These are phyloP conservation scores for Actinidia arguta DNA, from an alignment of 179 eudicot genomes.

Conservation along the genomic window DNA sequence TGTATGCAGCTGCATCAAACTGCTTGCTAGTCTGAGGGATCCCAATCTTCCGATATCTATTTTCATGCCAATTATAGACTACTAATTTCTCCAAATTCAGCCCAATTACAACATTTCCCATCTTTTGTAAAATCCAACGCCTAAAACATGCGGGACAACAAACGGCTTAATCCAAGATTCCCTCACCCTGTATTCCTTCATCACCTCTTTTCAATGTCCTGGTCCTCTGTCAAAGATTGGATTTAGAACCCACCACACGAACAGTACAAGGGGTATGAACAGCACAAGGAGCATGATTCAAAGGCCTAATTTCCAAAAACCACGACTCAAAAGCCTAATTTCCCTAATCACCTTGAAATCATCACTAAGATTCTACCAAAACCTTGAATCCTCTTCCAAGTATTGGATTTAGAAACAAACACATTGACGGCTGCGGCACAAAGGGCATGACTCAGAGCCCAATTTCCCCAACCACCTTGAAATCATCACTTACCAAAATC, in stretches of 20 bases:
- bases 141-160: neutral
- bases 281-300: neutral
- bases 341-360: neutral
- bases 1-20: neutral
- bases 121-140: neutral
- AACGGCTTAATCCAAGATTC: constrained; percentile 9
- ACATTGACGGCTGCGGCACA: neutral
- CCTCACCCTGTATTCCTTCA: neutral
- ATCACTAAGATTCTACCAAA: too few relatives aligned
- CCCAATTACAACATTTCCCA: neutral
- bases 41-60: neutral
- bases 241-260: neutral
- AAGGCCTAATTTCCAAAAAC: too few relatives aligned
- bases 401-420: neutral
- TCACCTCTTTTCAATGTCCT: neutral
- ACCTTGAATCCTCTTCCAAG: neutral
- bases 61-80: neutral
- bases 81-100: neutral
- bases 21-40: neutral
- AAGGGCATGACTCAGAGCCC: neutral
- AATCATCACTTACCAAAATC: neutral
- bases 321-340: neutral
- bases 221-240: neutral
- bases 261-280: neutral
- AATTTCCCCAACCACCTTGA: neutral